Percentiles rank a stretch among this genome's conserved stretches.
Evolutionary conservation across 345 rosid genomes (phyloP).

Genomic region (Gossypium stocksii): DNA sequence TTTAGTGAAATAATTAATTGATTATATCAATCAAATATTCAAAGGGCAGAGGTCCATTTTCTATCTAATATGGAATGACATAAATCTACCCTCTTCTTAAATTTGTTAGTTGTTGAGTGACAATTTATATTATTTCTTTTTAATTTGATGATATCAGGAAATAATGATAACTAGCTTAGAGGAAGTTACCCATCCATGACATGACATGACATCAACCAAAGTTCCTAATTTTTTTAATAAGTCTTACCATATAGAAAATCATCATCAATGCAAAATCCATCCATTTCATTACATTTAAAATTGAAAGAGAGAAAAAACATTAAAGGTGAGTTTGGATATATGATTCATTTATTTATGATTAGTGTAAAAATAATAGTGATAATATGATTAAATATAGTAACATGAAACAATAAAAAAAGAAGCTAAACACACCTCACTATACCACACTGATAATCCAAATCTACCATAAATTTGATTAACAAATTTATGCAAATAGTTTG

Average conservation of each 20-base stretch:
- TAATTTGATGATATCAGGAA: neutral
- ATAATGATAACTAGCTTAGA: neutral
- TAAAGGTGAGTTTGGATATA: accelerated
- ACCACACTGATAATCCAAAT: accelerated
- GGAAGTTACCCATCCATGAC: neutral
- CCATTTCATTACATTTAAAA: too few species aligned
- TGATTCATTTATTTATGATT: accelerated
- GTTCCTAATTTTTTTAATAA: neutral
- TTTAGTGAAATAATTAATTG: neutral
- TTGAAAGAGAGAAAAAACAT: too few species aligned
- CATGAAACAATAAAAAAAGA: too few species aligned
- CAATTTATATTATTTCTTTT: neutral
- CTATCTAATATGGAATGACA: constrained; percentile 5
- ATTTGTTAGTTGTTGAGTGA: constrained; percentile 6
- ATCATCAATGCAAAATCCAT: neutral
- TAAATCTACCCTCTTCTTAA: constrained; percentile 7
- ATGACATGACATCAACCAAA: constrained; percentile 6
- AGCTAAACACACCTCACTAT: accelerated
- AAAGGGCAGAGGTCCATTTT: neutral
- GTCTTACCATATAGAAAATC: neutral
- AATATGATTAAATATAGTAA: accelerated
- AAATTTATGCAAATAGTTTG: too few species aligned
- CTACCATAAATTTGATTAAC: too few species aligned
- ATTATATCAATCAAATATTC: neutral
- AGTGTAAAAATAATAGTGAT: accelerated